Evolutionary conservation across 768 basidiomycete species (phyloP).

Genomic region (Boletellus emodensis): DNA sequence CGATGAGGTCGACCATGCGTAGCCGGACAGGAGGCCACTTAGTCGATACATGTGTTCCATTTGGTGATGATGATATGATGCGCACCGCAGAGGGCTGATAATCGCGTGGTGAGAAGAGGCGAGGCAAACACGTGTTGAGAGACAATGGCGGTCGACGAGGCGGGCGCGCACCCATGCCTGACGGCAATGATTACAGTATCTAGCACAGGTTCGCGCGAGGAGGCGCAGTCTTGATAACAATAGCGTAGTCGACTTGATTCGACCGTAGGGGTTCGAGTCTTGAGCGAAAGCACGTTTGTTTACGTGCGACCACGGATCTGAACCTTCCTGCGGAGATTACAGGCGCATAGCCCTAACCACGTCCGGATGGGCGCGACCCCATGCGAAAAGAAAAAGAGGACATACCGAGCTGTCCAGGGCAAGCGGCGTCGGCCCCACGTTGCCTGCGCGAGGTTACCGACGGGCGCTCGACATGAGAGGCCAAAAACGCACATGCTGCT

Average conservation of each 20-base stretch:
- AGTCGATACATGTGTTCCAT: conserved; percentile 17
- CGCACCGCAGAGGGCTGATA: conserved; percentile 30
- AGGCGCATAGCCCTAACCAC: conserved; percentile 10
- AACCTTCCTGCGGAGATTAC: conserved; percentile 21
- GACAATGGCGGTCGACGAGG: conserved; percentile 5
- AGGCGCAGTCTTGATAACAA: conserved; percentile 2
- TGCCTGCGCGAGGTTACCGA: not conserved
- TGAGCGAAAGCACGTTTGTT: not conserved
- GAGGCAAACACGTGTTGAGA: conserved; percentile 32
- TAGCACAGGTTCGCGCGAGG: conserved; percentile 16
- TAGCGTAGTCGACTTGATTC: not conserved
- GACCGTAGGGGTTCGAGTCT: not conserved
- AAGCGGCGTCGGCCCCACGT: conserved; percentile 3
- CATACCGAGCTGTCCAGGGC: not conserved
- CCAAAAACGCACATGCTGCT: no score
- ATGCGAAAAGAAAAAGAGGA: conserved; percentile 11
- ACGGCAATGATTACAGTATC: conserved; percentile 7
- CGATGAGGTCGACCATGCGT: conserved; percentile 33
- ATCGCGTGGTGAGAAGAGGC: conserved; percentile 29
- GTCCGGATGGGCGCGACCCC: conserved; percentile 5
- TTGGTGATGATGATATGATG: conserved; percentile 28
- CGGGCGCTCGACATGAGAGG: not conserved
- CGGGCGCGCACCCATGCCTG: conserved; percentile 11
- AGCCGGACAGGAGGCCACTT: conserved; percentile 21
- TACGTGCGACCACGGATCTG: not conserved